Evolutionary conservation across 1,284 basidiomycete genomes (phyloP), one percentile per base, ranked within the genome.

Genomic region (Wolfiporia cocos): DNA sequence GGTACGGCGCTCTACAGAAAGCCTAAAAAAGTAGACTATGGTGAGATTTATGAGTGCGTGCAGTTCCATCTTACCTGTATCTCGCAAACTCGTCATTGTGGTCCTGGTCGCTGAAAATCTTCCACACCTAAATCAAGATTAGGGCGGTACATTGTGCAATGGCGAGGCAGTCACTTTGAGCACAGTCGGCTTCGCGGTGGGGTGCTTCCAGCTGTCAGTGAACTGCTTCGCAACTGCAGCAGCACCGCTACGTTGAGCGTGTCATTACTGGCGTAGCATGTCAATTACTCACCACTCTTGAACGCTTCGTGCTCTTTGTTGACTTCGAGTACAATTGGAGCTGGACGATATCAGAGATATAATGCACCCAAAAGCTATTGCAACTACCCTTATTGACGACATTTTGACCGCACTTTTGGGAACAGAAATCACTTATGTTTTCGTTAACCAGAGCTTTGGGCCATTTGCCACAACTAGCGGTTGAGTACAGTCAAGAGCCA

Each of bases 371-470:
- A 20, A 33, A 2, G 22, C 26, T 22, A 2, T 22, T 15, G 6
- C 2, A 42, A 48, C 39, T 30, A 53, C 50, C 49, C 9, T 24
- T 21, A 12, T 31, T 33, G 9, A 51, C 23, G 1, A 47, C 42
- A 18, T 39, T 35, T 5, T 44, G 33, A 4, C 46, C 46, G 32
- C 56, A 58, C 14, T 17, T 44, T 17, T 39, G 46, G 9, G 56
- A 56, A 28, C 56, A 58, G 34, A 57, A 58, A 28, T 58, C 56
- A 26, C 50, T 53, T 24, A 38, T 29, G n/a, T 48, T 44, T 12
- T 44, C 46, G 15, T 49, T 48, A 18, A 58, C 15, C 2, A 42
- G 30, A 19, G 46, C 38, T 23, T 53, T 52, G 6, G 56, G 56
- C 31, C 35, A 44, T 35, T 48, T 37, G 17, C 18, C 38, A 29